Conservation (phyloP, 352 stramenopile genomes). For the Plasmopara muralis region DNA sequence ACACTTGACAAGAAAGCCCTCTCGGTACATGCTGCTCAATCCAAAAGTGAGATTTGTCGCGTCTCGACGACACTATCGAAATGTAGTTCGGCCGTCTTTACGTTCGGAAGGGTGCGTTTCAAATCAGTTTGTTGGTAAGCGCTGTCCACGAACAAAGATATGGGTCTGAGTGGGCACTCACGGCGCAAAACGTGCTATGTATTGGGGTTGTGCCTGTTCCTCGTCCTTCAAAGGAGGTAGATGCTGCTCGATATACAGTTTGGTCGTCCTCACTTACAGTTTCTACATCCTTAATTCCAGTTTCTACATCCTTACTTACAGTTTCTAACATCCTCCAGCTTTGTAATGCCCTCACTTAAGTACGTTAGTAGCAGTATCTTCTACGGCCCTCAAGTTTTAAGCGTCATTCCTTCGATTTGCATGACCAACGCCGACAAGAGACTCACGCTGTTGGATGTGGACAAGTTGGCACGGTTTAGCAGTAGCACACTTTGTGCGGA, state of each 20-base stretch:
- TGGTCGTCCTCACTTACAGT: too few species aligned
- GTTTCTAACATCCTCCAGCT: not conserved
- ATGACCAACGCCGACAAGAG: slow-evolving; percentile 19
- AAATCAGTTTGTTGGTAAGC: slow-evolving; percentile 1
- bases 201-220: too few species aligned
- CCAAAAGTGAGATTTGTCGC: slow-evolving; percentile 6
- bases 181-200: too few species aligned
- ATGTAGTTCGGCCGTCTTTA: not conserved
- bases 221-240: too few species aligned
- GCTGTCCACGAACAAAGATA: too few species aligned
- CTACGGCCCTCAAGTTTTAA: too few species aligned
- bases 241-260: not conserved
- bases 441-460: slow-evolving; percentile 39
- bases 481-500: slow-evolving; percentile 54
- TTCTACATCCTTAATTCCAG: too few species aligned
- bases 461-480: slow-evolving; percentile 65
- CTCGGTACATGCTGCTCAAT: slow-evolving; percentile 62
- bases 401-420: not conserved
- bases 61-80: slow-evolving; percentile 7
- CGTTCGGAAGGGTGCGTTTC: slow-evolving; percentile 6
- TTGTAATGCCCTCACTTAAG: slow-evolving; percentile 7
- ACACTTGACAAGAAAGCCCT: slow-evolving; percentile 73
- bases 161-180: not conserved
- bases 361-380: not conserved
- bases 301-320: too few species aligned